Base-by-base conservation (phyloP, 2,329 filamentous ascomycete species). In the Fusarium anthophilum region DNA sequence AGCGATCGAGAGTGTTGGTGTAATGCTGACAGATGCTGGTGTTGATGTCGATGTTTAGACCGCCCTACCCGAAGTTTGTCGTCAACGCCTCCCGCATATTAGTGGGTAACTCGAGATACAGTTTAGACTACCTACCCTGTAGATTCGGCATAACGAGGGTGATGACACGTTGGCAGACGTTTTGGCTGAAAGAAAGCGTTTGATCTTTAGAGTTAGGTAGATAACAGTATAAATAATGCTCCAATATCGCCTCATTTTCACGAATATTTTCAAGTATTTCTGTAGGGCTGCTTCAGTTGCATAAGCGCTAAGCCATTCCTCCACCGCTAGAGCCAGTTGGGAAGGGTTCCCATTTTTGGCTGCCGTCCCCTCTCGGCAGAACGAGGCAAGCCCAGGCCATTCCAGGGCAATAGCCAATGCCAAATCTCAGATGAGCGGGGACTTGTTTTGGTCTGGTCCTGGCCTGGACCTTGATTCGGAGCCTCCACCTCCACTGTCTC, bases 401-500 rank as follows among this genome's bases (percentile, higher is more conserved):
- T 69, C 57, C 63, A 50, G 28, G 22, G 26, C 61, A 48, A 17
- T 59, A 48, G 37, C 70, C 61, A 73, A 56, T 70, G 13, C 51
- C 39, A 63, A 22, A 15, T 50, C 51, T 58, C 22, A 18, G 11
- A 32, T n/a, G 22, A 57, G 71, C 62, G 70, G 71, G 45, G n/a
- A 47, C 37, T 37, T 68, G 47, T 68, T 68, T 47, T 68, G 64
- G 32, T 43, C n/a, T 51, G 30, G 48, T 24, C 4, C 38, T 61
- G 41, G 63, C 11, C 56, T 69, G 11, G 38, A 20, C 35, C 66
- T 64, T 69, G 66, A 69, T 47, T 30, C 28, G 38, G 41, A 53
- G 50, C 70, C 48, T 74, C 70, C 66, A 74, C 67, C 48, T 71
- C 66, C 63, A 61, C 54, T 45, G 30, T 53, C 54, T 48, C 41